Evolutionary conservation across 352 stramenopile species (phyloP).

Genomic region (Albugo candida): DNA sequence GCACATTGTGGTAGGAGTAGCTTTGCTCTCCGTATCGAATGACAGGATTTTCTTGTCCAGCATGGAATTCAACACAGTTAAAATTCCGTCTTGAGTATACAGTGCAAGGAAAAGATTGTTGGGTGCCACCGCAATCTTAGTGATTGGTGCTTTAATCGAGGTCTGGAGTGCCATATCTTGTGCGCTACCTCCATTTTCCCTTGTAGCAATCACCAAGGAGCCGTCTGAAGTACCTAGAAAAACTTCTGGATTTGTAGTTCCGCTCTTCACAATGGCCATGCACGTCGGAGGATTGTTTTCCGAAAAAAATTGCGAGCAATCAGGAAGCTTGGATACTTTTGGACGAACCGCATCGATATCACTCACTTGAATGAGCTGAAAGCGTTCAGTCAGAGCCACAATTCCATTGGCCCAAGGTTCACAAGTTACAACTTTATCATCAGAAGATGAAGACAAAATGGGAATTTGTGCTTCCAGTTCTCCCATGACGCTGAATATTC

Average conservation of each 20-base stretch:
- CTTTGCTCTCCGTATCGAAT: slow-evolving; percentile 76
- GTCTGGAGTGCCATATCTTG: slow-evolving; percentile 74
- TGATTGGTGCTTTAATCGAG: slow-evolving; percentile 74
- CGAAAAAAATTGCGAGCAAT: slow-evolving; percentile 31
- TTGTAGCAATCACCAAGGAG: slow-evolving; percentile 75
- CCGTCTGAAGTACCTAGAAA: slow-evolving; percentile 83
- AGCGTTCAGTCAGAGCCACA: slow-evolving; percentile 63
- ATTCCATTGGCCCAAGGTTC: slow-evolving; percentile 55
- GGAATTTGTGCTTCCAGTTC: slow-evolving; percentile 54
- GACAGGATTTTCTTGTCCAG: slow-evolving; percentile 88
- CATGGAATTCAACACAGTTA: slow-evolving; percentile 91
- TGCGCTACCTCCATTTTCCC: slow-evolving; percentile 21
- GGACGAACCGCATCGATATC: slow-evolving; percentile 62
- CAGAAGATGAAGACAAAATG: slow-evolving; percentile 34
- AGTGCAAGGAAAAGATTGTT: slow-evolving; percentile 93
- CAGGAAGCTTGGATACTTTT: slow-evolving; percentile 48
- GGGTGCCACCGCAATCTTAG: slow-evolving; percentile 82
- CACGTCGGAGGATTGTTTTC: slow-evolving; percentile 58
- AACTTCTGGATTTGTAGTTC: slow-evolving; percentile 67
- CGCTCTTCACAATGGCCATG: slow-evolving; percentile 85
- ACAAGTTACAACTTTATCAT: slow-evolving; percentile 60
- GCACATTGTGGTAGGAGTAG: slow-evolving; percentile 46
- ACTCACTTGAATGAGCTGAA: slow-evolving; percentile 59
- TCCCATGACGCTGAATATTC: slow-evolving; percentile 48
- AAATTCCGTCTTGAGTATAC: slow-evolving; percentile 83